phyloP scores from a whole-genome alignment of 768 basidiomycete species.

The Ramaria sp. region DNA sequence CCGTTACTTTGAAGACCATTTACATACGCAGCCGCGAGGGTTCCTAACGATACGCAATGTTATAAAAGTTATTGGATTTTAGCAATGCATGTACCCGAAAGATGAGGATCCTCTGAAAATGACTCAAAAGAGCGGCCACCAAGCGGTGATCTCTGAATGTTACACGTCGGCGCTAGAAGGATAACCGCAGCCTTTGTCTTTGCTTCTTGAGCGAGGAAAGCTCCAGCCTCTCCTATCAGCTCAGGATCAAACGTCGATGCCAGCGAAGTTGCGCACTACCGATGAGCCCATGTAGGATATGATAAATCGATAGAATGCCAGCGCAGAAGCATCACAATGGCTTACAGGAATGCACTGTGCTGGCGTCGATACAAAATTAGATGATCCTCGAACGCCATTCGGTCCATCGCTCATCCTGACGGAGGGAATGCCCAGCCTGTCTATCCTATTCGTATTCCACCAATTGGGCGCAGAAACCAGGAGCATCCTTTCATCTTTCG shows the following conservation, averaged over 20 bases:
- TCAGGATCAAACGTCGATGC: conserved; percentile 61
- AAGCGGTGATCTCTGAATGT: conserved; percentile 56
- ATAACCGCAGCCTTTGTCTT: conserved; percentile 55
- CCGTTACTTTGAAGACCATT: conserved; percentile 69
- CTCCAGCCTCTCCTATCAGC: conserved; percentile 42
- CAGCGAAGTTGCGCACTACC: conserved; percentile 56
- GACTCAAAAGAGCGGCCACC: conserved; percentile 60
- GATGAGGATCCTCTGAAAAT: conserved; percentile 60
- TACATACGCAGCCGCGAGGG: conserved; percentile 62
- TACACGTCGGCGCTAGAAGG: conserved; percentile 64
- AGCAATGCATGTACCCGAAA: conserved; percentile 35
- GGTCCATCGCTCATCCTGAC: conserved; percentile 68
- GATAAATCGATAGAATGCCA: background rate
- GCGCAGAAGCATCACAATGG: background rate
- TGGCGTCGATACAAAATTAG: conserved; percentile 53
- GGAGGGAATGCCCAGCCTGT: conserved; percentile 50
- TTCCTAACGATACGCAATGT: conserved; percentile 25
- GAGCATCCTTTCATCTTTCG: conserved; percentile 51
- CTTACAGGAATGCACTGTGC: conserved; percentile 56
- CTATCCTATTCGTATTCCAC: conserved; percentile 57
- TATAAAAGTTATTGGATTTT: background rate
- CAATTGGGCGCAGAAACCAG: conserved; percentile 56
- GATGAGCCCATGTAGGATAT: background rate
- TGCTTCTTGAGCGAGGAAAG: conserved; percentile 52
- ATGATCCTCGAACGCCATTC: conserved; percentile 61